Conservation (phyloP, 495 filamentous ascomycete species). For the Penicillium fimorum region DNA sequence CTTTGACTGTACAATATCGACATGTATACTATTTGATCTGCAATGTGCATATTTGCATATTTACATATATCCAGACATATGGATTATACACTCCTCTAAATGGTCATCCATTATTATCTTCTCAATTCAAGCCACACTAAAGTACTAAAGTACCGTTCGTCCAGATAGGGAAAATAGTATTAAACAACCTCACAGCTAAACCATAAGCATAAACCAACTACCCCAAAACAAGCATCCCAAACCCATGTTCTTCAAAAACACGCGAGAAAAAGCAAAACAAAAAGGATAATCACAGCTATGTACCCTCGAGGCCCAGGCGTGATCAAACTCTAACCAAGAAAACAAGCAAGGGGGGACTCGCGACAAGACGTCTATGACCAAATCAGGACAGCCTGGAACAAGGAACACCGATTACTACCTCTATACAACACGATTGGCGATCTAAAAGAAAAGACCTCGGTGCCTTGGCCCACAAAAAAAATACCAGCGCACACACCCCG, state of each 20-base stretch:
- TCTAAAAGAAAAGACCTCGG: neutral
- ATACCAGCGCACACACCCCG: neutral
- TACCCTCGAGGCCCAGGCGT: slow-evolving; percentile 11
- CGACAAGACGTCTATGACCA: neutral
- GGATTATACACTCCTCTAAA: neutral
- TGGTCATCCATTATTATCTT: neutral
- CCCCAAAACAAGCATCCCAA: neutral
- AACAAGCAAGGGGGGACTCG: slow-evolving; percentile 23
- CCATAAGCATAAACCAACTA: neutral
- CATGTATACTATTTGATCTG: slow-evolving; percentile 7
- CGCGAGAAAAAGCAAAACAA: slow-evolving; percentile 6
- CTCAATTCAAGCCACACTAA: neutral
- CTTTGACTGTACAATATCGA: slow-evolving; percentile 8
- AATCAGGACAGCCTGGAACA: neutral
- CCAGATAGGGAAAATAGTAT: neutral
- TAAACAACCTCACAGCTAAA: neutral
- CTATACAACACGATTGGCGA: neutral
- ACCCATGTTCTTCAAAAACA: neutral
- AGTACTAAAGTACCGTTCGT: neutral
- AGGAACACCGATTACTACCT: neutral
- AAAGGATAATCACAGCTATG: slow-evolving; percentile 7
- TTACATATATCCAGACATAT: neutral
- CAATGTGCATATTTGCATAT: neutral
- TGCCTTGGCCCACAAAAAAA: neutral
- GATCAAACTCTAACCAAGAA: slow-evolving; percentile 13